Percentiles rank a stretch among this genome's conserved stretches.
These are phyloP conservation scores for Glycine tomentella DNA, from an alignment of 306 rosid species.

Conservation along the genomic window DNA sequence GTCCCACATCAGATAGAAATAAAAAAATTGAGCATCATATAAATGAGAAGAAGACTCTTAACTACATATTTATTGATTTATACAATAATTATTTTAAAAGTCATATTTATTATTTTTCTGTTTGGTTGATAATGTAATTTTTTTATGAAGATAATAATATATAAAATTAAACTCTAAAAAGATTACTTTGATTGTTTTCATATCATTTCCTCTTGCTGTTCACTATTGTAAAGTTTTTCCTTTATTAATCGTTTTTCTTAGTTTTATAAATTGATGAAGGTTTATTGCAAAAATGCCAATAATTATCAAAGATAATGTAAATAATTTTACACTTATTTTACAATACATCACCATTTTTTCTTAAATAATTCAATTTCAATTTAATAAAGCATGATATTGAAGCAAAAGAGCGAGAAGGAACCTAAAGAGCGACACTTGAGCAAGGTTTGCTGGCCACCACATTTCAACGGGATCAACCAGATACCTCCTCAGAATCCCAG, in stretches of 20 bases:
- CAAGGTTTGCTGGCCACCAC: slow-evolving; percentile 99
- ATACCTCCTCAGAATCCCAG: slow-evolving; percentile 93
- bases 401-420: slow-evolving; percentile 42
- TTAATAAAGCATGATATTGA: slow-evolving; percentile 6
- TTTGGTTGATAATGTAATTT: background rate
- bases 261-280: background rate
- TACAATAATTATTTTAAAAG: too few relatives aligned
- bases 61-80: background rate
- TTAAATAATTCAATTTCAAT: background rate
- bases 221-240: background rate
- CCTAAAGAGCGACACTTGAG: slow-evolving; percentile 99
- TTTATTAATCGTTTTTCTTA: background rate
- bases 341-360: too few relatives aligned
- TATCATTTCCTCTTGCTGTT: too few relatives aligned
- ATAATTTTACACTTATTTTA: too few relatives aligned
- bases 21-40: too few relatives aligned
- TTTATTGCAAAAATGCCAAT: slow-evolving; percentile 7
- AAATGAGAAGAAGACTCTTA: too few relatives aligned
- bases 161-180: background rate
- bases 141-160: background rate
- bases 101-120: background rate
- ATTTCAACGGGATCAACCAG: slow-evolving; percentile 96
- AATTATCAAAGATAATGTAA: too few relatives aligned
- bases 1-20: too few relatives aligned
- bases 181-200: background rate